These are phyloP conservation scores for Erythrobasidium hasegawianum DNA, from an alignment of 1,284 basidiomycete species.

Conservation along the genomic window DNA sequence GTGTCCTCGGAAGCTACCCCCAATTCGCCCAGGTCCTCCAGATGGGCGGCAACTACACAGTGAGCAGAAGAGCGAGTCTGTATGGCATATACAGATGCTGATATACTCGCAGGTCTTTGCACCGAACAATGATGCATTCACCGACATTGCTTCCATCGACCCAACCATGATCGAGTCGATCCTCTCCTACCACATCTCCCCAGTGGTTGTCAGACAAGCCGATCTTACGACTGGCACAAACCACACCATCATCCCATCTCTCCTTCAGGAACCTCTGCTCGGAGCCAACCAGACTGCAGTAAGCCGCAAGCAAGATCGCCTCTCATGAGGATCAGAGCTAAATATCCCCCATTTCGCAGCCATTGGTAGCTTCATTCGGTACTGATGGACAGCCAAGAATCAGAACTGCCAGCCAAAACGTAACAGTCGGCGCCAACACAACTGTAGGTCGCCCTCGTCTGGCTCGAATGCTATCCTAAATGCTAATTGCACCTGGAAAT, in stretches of 20 bases:
- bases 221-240: conserved; percentile 27
- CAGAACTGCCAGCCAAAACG: conserved; percentile 37
- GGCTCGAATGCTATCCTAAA: conserved; percentile 26
- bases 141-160: conserved; percentile 27
- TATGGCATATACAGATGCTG: no score
- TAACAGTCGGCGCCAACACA: conserved; percentile 45
- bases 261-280: conserved; percentile 28
- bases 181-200: conserved; percentile 39
- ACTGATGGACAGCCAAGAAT: conserved; percentile 25
- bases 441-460: conserved; percentile 12
- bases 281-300: conserved; percentile 36
- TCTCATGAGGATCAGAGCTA: background rate
- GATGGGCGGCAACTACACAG: conserved; percentile 22
- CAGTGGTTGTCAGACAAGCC: conserved; percentile 21
- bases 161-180: conserved; percentile 29
- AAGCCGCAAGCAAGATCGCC: background rate
- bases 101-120: conserved; percentile 34
- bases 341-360: background rate
- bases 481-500: conserved; percentile 38
- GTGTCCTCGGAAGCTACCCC: conserved; percentile 18
- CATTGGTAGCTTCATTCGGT: conserved; percentile 23
- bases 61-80: background rate
- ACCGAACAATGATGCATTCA: conserved; percentile 38
- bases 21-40: conserved; percentile 14
- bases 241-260: conserved; percentile 39